Base-by-base conservation (phyloP, 169 alveolate species). In the Plasmodium coatneyi region DNA sequence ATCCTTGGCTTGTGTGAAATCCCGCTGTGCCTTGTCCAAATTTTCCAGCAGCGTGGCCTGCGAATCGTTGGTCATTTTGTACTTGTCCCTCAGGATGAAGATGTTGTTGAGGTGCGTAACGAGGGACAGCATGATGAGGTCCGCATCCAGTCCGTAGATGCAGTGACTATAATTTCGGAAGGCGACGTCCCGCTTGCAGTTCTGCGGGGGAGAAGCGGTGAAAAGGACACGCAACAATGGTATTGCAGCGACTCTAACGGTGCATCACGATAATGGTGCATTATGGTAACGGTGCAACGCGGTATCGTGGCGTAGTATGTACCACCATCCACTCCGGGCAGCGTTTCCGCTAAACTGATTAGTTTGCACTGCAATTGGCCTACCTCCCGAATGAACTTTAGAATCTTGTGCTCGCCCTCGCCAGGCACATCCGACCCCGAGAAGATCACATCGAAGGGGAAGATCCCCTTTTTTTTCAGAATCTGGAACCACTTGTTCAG, bases 91-190 rank as follows among this genome's bases (percentile, higher is more conserved):
- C 76, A 98, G 90, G 19, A 99, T 95, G 81, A 97, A 97, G 56
- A 98, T 96, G 92, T 98, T 96, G 32, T 99, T 98, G 84, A 98
- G 99, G 92, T 99, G 99, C 10, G 99, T 98, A n/a, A 98, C 97
- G 14, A 99, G 96, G 2, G 99, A 97, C 39, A 99, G 97, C 98
- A 99, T 97, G 56, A 99, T 98, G 83, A 98, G 97, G 92, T 99
- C 99, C 1, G 99, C 99, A 93, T 99, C 99, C 52, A 98, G 96
- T 1, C 99, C 99, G 95, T 99, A 99, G 70, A 99, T 96, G 92
- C 99, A 98, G 95, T 99, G 99, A 41, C 95, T 95, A 39, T 82
- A 79, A 43, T 93, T 90, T 83, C 49, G 49, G 80, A 83, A 89
- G 39, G 28, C 49, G 43, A 30, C 54, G 46, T 89, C 94, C 16